Evolutionary conservation across 75 land plant genomes (phyloP).

Genomic region (Cryptomeria japonica): DNA sequence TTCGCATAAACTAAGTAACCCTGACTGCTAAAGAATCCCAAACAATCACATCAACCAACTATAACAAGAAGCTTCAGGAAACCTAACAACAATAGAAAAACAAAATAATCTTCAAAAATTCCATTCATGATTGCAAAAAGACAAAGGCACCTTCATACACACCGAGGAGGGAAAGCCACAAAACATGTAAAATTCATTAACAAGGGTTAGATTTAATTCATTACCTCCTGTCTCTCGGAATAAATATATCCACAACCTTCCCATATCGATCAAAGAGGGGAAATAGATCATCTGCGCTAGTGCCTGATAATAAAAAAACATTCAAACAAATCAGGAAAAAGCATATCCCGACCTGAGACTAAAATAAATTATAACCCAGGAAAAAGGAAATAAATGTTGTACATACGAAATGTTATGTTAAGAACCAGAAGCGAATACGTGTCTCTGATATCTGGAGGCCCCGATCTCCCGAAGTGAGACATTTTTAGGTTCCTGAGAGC

Average conservation of each 20-base stretch:
- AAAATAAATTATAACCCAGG: not conserved
- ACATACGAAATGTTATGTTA: conserved; percentile 80
- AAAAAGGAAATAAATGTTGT: not conserved
- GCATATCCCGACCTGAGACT: not conserved
- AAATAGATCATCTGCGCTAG: conserved; percentile 94
- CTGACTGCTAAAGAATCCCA: not conserved
- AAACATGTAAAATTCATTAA: not conserved
- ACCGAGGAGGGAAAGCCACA: not conserved
- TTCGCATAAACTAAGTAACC: too few relatives aligned
- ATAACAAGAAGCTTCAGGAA: not conserved
- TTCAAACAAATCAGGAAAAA: not conserved
- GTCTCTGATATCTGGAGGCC: conserved; percentile 81
- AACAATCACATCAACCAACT: not conserved
- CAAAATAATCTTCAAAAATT: not conserved
- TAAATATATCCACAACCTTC: conserved; percentile 95
- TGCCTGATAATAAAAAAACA: conserved; percentile 48
- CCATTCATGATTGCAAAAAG: not conserved
- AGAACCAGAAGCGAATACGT: conserved; percentile 91
- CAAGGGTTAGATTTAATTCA: not conserved
- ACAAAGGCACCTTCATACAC: not conserved
- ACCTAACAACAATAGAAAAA: not conserved
- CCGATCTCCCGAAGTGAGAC: conserved; percentile 87
- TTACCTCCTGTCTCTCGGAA: conserved; percentile 74
- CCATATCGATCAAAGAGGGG: conserved; percentile 97
- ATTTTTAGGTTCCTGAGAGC: conserved; percentile 15